A percentile compares a stretch with the other conserved stretches of the same genome.
phyloP scores from a whole-genome alignment of 495 filamentous ascomycete genomes.

The Penicillium desertorum region DNA sequence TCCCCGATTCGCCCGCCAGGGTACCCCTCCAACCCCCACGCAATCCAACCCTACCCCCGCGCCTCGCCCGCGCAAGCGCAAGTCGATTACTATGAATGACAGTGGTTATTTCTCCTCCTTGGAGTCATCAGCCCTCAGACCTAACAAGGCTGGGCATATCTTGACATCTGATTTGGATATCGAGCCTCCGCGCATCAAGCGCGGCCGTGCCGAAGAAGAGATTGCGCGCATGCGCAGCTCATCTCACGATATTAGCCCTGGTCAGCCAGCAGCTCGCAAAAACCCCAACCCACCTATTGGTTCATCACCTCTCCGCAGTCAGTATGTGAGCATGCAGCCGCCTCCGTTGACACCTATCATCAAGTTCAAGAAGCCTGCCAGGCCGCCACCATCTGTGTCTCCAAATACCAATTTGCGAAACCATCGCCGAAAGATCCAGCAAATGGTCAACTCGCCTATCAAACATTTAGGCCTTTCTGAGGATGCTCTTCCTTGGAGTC shows the following conservation, averaged over 20 bases:
- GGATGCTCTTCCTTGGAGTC: constrained; percentile 70
- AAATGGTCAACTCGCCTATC: constrained; percentile 85
- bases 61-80: constrained; percentile 66
- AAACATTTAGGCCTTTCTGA: constrained; percentile 66
- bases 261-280: constrained; percentile 54
- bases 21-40: constrained; percentile 71
- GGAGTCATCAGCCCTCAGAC: constrained; percentile 87
- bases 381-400: constrained; percentile 83
- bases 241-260: constrained; percentile 84
- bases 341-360: constrained; percentile 84
- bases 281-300: constrained; percentile 47
- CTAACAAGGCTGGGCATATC: constrained; percentile 58
- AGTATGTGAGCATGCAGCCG: constrained; percentile 61
- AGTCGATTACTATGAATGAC: constrained; percentile 78
- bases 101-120: constrained; percentile 97
- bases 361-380: constrained; percentile 78
- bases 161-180: constrained; percentile 69
- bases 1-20: constrained; percentile 59
- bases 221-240: constrained; percentile 91
- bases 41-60: constrained; percentile 54
- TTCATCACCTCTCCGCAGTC: constrained; percentile 59
- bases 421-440: constrained; percentile 81
- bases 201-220: constrained; percentile 90
- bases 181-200: constrained; percentile 74
- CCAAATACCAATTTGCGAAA: constrained; percentile 93